These are phyloP conservation scores for Aquilaria agallochum DNA, from an alignment of 441 rosid species.

Conservation along the genomic window DNA sequence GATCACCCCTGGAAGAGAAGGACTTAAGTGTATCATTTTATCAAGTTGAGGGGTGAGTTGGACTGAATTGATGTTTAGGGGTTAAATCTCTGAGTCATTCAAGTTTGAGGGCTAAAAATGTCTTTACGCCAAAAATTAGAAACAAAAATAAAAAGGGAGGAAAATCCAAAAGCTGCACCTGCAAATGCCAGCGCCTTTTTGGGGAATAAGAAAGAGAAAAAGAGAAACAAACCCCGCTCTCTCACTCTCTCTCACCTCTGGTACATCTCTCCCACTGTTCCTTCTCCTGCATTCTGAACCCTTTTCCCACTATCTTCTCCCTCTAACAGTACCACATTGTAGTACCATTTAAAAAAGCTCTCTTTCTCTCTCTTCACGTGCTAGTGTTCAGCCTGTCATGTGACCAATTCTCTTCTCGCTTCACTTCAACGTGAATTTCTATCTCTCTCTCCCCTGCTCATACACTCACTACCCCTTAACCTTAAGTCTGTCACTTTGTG, in stretches of 20 bases:
- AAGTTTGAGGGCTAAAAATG: too few relatives aligned
- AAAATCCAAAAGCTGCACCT: neutral
- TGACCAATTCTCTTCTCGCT: neutral
- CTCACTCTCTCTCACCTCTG: too few relatives aligned
- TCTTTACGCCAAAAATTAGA: too few relatives aligned
- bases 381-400: conserved; percentile 3
- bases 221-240: neutral
- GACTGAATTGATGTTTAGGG: too few relatives aligned
- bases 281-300: neutral
- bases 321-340: neutral
- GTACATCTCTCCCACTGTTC: neutral
- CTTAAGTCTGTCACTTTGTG: neutral
- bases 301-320: neutral
- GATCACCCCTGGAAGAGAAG: too few relatives aligned
- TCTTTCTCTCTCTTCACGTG: neutral
- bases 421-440: neutral
- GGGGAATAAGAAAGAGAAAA: neutral
- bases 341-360: neutral
- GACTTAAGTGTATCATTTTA: too few relatives aligned
- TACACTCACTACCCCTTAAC: too few relatives aligned
- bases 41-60: too few relatives aligned
- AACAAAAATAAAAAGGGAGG: neutral
- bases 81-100: too few relatives aligned
- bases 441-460: neutral
- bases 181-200: conserved; percentile 11